These are phyloP conservation scores for Penicillium sclerotiorum DNA, from an alignment of 2,329 filamentous ascomycete species.

Conservation along the genomic window DNA sequence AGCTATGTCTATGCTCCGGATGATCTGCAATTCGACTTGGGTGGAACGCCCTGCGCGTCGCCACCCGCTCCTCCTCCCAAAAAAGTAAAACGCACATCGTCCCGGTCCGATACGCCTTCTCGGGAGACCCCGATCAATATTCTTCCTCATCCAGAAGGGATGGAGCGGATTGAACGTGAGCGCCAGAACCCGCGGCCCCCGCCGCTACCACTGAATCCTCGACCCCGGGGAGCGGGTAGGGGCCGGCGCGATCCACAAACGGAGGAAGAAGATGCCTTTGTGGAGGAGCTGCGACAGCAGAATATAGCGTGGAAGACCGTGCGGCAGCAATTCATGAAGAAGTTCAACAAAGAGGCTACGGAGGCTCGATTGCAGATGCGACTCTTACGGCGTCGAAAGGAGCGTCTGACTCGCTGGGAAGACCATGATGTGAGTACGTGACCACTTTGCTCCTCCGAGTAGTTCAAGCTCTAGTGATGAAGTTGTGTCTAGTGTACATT, in stretches of 20 bases:
- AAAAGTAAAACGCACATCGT: slow-evolving; percentile 27
- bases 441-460: background rate
- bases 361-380: slow-evolving; percentile 48
- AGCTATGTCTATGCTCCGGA: slow-evolving; percentile 30
- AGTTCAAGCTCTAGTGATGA: too few relatives aligned
- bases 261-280: slow-evolving; percentile 44
- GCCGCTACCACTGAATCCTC: slow-evolving; percentile 27
- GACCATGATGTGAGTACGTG: slow-evolving; percentile 50
- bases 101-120: slow-evolving; percentile 16
- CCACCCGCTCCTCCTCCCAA: slow-evolving; percentile 27
- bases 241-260: slow-evolving; percentile 40
- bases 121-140: slow-evolving; percentile 39
- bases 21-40: slow-evolving; percentile 22
- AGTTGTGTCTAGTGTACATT: background rate
- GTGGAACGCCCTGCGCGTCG: slow-evolving; percentile 25
- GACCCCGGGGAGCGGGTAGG: slow-evolving; percentile 35
- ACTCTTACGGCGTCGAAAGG: slow-evolving; percentile 39
- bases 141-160: slow-evolving; percentile 42
- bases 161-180: slow-evolving; percentile 43
- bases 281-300: slow-evolving; percentile 40
- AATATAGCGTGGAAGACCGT: slow-evolving; percentile 43
- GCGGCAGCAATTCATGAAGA: slow-evolving; percentile 38
- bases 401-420: slow-evolving; percentile 41
- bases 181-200: slow-evolving; percentile 31
- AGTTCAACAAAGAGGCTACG: slow-evolving; percentile 41